Base-by-base conservation (phyloP, 495 filamentous ascomycete genomes). In the Aspergillus bertholletiae region DNA sequence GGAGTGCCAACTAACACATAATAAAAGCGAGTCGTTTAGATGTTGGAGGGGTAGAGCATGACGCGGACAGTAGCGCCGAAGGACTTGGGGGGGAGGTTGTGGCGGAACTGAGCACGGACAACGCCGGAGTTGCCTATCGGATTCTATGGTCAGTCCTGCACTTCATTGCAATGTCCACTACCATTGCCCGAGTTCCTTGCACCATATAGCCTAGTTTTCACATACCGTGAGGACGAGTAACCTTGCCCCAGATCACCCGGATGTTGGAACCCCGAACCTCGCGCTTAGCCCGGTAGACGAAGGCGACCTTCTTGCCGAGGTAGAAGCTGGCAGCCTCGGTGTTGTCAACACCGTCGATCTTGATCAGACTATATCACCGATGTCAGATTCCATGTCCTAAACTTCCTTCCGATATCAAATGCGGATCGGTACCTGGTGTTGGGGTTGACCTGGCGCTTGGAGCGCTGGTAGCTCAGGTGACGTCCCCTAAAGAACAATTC, bases 191-290 rank as follows among this genome's bases (percentile, higher is more conserved):
- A 46, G 6, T 5, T 17, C 23, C 7, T 30, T 28, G 46, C 40
- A 51, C 23, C 26, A 35, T 46, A 17, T 15, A 24, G n/a, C 15
- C 32, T 46, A 13, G 53, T 22, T n/a, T n/a, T 55, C 46, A 71
- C 83, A 65, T 87, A 93, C 90, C 94, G 77, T 97, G 92, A 70
- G 90, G 85, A 67, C 90, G 83, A 67, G 92, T 96, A 68, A 97
- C 84, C 83, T 96, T 97, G 77, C 95, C 95, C 94, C 95, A 98
- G 79, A 97, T 97, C 58, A 97, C 92, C 70, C 92, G 81, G 75
- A 97, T 92, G 84, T 97, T 96, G 72, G 91, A 90, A 70, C 94
- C 94, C 65, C 90, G 89, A 64, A 92, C 80, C 80, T 96, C 91
- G 77, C 83, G 87, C 79, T 88, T 85, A 56, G 86, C 94, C 62